These are phyloP conservation scores for Candida stauntonica DNA, from an alignment of 805 yeast species.

Conservation along the genomic window DNA sequence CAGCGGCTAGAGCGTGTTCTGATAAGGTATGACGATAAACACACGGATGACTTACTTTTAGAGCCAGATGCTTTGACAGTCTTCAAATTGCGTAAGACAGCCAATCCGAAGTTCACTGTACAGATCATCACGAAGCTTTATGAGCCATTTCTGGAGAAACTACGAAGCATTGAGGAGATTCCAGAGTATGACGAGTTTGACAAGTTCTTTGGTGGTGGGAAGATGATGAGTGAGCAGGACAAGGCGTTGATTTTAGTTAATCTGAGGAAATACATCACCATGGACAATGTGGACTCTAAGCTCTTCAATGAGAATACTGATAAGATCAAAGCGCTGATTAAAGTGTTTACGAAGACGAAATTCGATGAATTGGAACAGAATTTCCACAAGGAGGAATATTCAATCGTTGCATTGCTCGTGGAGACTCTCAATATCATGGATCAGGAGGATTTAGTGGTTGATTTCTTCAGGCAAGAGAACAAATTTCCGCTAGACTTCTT, in stretches of 20 bases:
- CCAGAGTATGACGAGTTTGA: conserved; percentile 15
- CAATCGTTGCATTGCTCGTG: conserved; percentile 21
- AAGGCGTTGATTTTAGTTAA: conserved; percentile 22
- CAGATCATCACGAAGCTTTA: conserved; percentile 7
- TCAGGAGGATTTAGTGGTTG: conserved; percentile 35
- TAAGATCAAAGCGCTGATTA: conserved; percentile 15
- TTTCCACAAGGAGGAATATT: conserved; percentile 19
- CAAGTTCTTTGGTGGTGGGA: conserved; percentile 10
- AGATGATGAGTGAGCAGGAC: conserved; percentile 22
- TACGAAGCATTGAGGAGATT: conserved; percentile 4
- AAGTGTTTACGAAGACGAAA: conserved; percentile 13
- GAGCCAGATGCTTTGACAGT: conserved; percentile 16
- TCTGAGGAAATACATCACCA: conserved; percentile 13
- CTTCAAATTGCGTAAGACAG: conserved; percentile 17
- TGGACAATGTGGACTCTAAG: conserved; percentile 23
- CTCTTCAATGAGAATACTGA: conserved; percentile 2
- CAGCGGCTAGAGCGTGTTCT: conserved; percentile 11
- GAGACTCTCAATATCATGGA: conserved; percentile 27
- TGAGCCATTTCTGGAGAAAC: conserved; percentile 11
- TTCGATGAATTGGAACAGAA: conserved; percentile 21
- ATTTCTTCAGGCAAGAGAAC: conserved; percentile 36
- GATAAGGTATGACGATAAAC: conserved; percentile 16
- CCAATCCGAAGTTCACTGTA: conserved; percentile 20
- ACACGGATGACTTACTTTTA: conserved; percentile 15
- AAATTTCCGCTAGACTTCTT: conserved; percentile 30